A percentile compares a stretch with the other conserved stretches of the same genome.
Conservation (phyloP, 2,329 filamentous ascomycete genomes). For the Lasiodiplodia hormozganensis region DNA sequence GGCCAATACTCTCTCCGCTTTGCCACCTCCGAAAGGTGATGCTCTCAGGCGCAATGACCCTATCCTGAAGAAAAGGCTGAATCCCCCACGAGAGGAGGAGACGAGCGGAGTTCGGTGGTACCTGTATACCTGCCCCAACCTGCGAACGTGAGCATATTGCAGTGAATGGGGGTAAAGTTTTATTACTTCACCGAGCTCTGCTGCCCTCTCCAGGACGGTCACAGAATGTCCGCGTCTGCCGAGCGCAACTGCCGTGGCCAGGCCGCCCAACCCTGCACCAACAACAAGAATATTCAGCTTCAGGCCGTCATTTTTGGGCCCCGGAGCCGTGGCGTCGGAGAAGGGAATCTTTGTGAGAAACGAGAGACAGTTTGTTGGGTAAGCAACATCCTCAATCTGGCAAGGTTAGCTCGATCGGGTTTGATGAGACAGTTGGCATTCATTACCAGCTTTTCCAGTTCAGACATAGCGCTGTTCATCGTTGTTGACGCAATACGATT, state of each 20-base stretch:
- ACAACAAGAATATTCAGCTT: constrained; percentile 32
- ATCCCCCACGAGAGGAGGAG: constrained; percentile 57
- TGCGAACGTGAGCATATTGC: constrained; percentile 1
- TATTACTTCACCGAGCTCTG: constrained; percentile 41
- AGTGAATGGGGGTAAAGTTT: too few species aligned
- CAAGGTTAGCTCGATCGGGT: background rate
- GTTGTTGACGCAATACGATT: background rate
- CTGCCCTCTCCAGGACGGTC: constrained; percentile 45
- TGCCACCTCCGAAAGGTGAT: constrained; percentile 61
- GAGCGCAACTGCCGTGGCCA: constrained; percentile 32
- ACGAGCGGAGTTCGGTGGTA: constrained; percentile 41
- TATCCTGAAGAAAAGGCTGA: constrained; percentile 30
- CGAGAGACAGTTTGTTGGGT: constrained; percentile 1
- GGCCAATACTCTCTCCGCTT: constrained; percentile 53
- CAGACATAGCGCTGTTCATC: background rate
- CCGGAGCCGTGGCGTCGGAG: background rate
- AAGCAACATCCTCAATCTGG: background rate
- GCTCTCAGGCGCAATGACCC: constrained; percentile 48
- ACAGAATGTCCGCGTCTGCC: constrained; percentile 36
- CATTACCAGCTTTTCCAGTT: background rate
- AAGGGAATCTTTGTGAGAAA: background rate
- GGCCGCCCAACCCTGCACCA: constrained; percentile 34
- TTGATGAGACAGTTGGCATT: too few species aligned
- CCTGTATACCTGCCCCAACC: constrained; percentile 30
- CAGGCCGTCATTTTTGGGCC: background rate